These are phyloP conservation scores for Xylaria bambusicola DNA, from an alignment of 495 filamentous ascomycete genomes.

Conservation along the genomic window DNA sequence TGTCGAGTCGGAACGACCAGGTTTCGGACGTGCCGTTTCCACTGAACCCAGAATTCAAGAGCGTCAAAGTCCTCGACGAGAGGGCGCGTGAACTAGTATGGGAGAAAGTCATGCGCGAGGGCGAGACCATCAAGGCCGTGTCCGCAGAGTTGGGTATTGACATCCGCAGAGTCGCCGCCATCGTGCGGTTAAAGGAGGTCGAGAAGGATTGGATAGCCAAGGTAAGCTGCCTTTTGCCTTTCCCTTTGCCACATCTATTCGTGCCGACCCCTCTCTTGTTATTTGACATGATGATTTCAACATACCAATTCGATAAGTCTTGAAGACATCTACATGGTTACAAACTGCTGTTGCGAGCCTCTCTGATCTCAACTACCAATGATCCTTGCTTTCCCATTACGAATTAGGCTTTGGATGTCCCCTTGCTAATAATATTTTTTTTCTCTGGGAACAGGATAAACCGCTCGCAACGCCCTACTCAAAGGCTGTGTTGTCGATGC, in stretches of 20 bases:
- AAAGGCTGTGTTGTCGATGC: conserved; percentile 74
- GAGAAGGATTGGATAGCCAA: conserved; percentile 75
- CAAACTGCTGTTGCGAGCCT: conserved; percentile 55
- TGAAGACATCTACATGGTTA: conserved; percentile 91
- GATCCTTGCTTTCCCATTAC: conserved; percentile 10
- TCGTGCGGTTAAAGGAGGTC: conserved; percentile 82
- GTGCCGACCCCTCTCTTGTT: conserved; percentile 16
- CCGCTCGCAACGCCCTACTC: conserved; percentile 74
- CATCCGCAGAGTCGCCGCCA: conserved; percentile 83
- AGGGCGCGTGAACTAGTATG: conserved; percentile 76
- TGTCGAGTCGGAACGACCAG: not conserved
- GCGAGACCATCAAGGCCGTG: conserved; percentile 72
- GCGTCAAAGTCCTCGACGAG: conserved; percentile 75
- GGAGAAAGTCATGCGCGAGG: conserved; percentile 59
- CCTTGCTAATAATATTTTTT: conserved; percentile 7
- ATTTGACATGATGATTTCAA: conserved; percentile 50
- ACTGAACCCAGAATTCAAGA: conserved; percentile 68
- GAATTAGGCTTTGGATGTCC: conserved; percentile 7
- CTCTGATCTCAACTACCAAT: conserved; percentile 40
- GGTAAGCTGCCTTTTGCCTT: conserved; percentile 51
- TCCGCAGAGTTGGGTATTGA: conserved; percentile 78
- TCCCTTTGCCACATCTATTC: too few species aligned
- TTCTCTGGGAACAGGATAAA: conserved; percentile 65
- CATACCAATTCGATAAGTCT: conserved; percentile 93
- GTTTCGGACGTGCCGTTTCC: conserved; percentile 63